Conservation (phyloP, 495 filamentous ascomycete species). For the Penicillium angulare region DNA sequence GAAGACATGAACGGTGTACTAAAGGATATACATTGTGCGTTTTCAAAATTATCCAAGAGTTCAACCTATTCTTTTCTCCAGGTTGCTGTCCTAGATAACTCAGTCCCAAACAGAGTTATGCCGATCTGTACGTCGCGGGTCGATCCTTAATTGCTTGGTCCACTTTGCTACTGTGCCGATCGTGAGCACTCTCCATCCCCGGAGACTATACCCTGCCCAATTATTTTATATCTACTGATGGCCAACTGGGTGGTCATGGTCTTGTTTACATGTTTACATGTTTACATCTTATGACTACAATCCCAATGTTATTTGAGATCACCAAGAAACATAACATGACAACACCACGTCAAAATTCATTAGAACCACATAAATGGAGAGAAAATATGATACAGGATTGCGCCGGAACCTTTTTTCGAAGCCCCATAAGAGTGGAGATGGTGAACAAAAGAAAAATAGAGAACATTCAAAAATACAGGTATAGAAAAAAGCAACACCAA, state of each 20-base stretch:
- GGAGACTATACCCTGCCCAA: background rate
- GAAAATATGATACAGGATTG: slow-evolving; percentile 30
- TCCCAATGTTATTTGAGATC: no score
- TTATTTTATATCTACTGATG: no score
- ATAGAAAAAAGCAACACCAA: slow-evolving; percentile 30
- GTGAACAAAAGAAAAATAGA: slow-evolving; percentile 10
- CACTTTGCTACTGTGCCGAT: background rate
- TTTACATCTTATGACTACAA: no score
- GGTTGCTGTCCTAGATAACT: no score
- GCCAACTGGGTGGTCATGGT: no score
- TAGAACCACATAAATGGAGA: slow-evolving; percentile 15
- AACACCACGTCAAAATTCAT: slow-evolving; percentile 20
- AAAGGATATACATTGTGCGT: no score
- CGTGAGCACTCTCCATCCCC: background rate
- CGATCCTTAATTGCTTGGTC: slow-evolving; percentile 1
- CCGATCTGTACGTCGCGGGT: background rate
- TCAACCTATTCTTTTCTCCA: no score
- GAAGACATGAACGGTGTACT: no score
- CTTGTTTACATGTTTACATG: no score
- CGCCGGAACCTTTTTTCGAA: slow-evolving; percentile 26
- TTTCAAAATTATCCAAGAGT: no score
- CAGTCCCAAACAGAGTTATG: background rate
- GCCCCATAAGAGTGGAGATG: slow-evolving; percentile 27
- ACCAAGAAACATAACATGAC: no score
- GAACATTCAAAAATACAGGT: slow-evolving; percentile 28